Evolutionary conservation across 2,329 filamentous ascomycete genomes (phyloP).

Genomic region (Exophiala sp.): DNA sequence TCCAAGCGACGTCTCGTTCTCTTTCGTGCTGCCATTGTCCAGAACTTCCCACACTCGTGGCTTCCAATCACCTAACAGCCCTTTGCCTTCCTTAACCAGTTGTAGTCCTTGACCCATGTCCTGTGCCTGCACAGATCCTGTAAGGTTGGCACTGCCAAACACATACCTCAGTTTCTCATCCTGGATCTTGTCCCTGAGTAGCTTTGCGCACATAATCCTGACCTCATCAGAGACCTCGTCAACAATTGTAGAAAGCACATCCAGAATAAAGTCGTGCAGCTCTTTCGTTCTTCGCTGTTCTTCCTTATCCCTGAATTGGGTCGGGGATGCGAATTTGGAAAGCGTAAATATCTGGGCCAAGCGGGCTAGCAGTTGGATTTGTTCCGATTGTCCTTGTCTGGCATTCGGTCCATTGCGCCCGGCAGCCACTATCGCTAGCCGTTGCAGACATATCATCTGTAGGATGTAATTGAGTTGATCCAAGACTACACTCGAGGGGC

Average conservation of each 20-base stretch:
- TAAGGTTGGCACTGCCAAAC: constrained; percentile 26
- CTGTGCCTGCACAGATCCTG: constrained; percentile 16
- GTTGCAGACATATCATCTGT: constrained; percentile 25
- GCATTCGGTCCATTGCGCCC: constrained; percentile 5
- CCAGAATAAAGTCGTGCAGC: constrained; percentile 36
- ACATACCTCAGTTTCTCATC: constrained; percentile 19
- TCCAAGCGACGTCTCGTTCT: constrained; percentile 26
- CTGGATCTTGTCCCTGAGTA: constrained; percentile 38
- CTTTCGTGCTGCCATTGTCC: constrained; percentile 26
- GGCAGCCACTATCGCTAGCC: constrained; percentile 8
- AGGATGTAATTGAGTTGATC: constrained; percentile 21
- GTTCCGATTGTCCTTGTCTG: constrained; percentile 23
- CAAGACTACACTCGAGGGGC: constrained; percentile 7
- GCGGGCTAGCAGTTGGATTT: constrained; percentile 26
- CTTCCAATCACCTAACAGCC: constrained; percentile 26
- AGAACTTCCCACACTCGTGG: constrained; percentile 29
- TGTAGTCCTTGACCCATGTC: constrained; percentile 25
- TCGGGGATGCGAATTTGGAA: constrained; percentile 31
- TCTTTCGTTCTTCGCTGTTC: constrained; percentile 17
- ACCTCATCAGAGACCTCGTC: constrained; percentile 45
- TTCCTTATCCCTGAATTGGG: constrained; percentile 2
- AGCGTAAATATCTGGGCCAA: constrained; percentile 31
- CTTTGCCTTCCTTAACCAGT: constrained; percentile 24
- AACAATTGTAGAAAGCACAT: constrained; percentile 43
- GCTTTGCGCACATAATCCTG: constrained; percentile 40